phyloP scores from a whole-genome alignment of 352 stramenopile genomes.

The Phytophthora cactorum region DNA sequence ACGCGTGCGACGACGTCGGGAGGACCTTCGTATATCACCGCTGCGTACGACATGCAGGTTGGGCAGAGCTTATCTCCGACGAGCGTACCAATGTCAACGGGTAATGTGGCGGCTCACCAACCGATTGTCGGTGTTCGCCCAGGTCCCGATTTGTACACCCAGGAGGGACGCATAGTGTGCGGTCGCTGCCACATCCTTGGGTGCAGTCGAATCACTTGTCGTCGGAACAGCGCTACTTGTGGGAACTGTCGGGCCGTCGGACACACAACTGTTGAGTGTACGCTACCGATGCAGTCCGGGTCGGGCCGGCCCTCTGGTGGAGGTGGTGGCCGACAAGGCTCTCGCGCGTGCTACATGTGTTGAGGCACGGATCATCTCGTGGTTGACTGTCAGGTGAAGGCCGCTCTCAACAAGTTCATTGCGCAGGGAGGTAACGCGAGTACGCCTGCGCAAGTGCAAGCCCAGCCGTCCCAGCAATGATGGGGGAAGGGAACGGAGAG shows the following conservation, averaged over 20 bases:
- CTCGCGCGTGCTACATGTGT: too few species aligned
- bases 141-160: background rate
- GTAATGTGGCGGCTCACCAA: background rate
- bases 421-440: background rate
- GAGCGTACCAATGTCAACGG: background rate
- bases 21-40: background rate
- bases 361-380: too few species aligned
- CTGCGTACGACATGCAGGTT: background rate
- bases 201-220: background rate
- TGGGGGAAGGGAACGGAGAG: background rate
- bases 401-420: background rate
- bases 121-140: background rate
- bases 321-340: too few species aligned
- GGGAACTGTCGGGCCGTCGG: background rate
- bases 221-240: background rate
- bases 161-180: background rate
- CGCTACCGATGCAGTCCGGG: too few species aligned
- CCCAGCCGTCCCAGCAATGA: background rate
- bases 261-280: background rate
- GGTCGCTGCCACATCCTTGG: background rate
- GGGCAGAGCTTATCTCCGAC: too few species aligned
- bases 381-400: too few species aligned
- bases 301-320: too few species aligned
- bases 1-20: background rate
- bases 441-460: background rate